A percentile compares a stretch with the other conserved stretches of the same genome.
Conservation (phyloP, 2,329 filamentous ascomycete genomes). For the Fusarium beomiforme region DNA sequence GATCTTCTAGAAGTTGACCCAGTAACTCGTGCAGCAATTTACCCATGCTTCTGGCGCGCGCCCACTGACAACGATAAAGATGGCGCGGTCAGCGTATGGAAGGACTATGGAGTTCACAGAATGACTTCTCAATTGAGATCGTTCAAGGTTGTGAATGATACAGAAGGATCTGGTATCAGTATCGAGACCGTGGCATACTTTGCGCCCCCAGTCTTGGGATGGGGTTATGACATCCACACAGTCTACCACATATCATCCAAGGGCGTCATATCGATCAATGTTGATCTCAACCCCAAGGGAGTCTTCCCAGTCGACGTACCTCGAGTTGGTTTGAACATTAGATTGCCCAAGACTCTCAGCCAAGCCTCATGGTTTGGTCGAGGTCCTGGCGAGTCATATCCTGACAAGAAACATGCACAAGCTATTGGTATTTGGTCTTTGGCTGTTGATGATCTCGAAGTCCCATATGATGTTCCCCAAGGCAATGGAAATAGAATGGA, state of each 20-base stretch:
- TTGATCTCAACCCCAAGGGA: not conserved
- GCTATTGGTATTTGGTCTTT: not conserved
- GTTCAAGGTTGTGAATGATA: not conserved
- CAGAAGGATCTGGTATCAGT: not conserved
- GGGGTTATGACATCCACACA: constrained; percentile 6
- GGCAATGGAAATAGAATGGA: constrained; percentile 12
- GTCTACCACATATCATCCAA: not conserved
- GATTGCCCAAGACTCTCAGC: not conserved
- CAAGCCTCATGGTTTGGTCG: constrained; percentile 2
- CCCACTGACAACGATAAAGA: constrained; percentile 13
- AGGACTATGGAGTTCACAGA: constrained; percentile 5
- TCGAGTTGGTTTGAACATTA: not conserved
- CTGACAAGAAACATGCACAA: constrained; percentile 2
- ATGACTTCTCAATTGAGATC: constrained; percentile 15
- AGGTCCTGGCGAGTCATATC: constrained; percentile 7
- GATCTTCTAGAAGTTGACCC: not conserved
- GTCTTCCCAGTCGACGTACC: not conserved
- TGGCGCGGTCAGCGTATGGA: not conserved
- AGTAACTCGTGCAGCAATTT: not conserved
- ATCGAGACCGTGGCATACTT: not conserved
- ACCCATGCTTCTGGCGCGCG: constrained; percentile 16
- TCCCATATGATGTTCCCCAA: not conserved
- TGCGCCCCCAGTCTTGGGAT: constrained; percentile 9
- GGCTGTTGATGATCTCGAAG: not conserved
- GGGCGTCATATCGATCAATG: not conserved